These are phyloP conservation scores for Sutorius eximius DNA, from an alignment of 1,284 basidiomycete species.

Conservation along the genomic window DNA sequence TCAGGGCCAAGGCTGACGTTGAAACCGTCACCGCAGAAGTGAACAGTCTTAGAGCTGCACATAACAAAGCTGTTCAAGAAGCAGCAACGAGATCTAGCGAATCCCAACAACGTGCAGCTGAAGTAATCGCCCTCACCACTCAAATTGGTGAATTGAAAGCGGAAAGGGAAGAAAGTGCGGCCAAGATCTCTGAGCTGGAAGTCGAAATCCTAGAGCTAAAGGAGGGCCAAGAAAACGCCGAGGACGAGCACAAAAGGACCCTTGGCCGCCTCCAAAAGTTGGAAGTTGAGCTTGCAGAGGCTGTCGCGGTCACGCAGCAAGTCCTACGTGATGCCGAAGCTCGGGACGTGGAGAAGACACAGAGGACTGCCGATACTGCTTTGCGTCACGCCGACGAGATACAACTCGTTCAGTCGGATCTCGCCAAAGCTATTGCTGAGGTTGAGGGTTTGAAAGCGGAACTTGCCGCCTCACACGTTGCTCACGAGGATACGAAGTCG, in stretches of 20 bases:
- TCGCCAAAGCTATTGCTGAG: constrained; percentile 45
- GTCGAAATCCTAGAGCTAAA: constrained; percentile 76
- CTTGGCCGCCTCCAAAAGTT: constrained; percentile 49
- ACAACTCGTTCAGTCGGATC: constrained; percentile 45
- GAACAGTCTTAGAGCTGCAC: constrained; percentile 50
- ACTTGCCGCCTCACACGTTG: constrained; percentile 43
- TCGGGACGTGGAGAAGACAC: constrained; percentile 49
- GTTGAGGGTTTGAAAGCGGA: constrained; percentile 49
- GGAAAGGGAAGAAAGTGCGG: constrained; percentile 74
- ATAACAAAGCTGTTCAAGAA: constrained; percentile 49
- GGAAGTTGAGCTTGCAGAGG: constrained; percentile 51
- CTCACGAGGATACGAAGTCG: constrained; percentile 50
- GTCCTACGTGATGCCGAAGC: constrained; percentile 52
- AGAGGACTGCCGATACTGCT: constrained; percentile 43
- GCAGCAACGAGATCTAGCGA: constrained; percentile 45
- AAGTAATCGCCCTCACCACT: constrained; percentile 45
- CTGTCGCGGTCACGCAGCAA: constrained; percentile 48
- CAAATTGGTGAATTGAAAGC: constrained; percentile 57
- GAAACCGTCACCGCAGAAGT: constrained; percentile 56
- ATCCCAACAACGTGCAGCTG: constrained; percentile 46
- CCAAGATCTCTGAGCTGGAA: constrained; percentile 77
- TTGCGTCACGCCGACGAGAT: constrained; percentile 50
- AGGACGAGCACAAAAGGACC: constrained; percentile 55
- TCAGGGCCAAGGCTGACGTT: constrained; percentile 64
- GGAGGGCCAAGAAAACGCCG: constrained; percentile 64